Evolutionary conservation across 169 alveolate genomes (phyloP), one percentile per base, ranked within the genome.

Genomic region (Cryptosporidium tyzzeri): DNA sequence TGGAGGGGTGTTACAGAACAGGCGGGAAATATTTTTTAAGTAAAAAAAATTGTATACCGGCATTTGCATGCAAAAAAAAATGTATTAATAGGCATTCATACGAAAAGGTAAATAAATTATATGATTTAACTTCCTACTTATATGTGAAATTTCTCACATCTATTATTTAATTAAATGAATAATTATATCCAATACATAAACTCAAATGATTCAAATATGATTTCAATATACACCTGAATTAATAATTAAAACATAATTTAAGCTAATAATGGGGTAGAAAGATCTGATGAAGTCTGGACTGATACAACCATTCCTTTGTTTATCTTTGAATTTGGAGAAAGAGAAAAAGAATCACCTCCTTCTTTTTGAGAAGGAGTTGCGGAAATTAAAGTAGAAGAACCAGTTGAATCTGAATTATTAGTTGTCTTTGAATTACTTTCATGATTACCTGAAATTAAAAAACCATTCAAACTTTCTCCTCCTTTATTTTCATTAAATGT

Each of bases 231-330:
- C 16, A 26, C 39, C 31, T 23, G 69, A 59, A 59, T 59, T 21
- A 21, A 31, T 23, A 65, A 55, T n/a, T 55, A 55, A 55, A 55
- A 55, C 18, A 26, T 4, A 31, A 7, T 29, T 37, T 65, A 65
- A 29, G 71, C 71, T 10, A 65, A 33, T 33, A 65, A 31, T 7
- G 50, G 71, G 23, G 71, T 3, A 33, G 71, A 37, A 33, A 9
- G 44, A 33, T 65, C 71, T 6, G 71, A 9, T 12, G 71, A 33
- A 14, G 50, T 1, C 3, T 5, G 33, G 44, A 33, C 50, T 16
- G 71, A 65, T 3, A 39, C 31, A 37, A 33, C 12, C 2, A 65
- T 65, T 16, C 26, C 71, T 14, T 65, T 33, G 12, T 23, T 37
- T 3, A 31, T 37, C 5, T 33, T 29, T 1, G 41, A 10, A 7